Conservation (phyloP, 441 rosid species). For the Metrosideros polymorpha region DNA sequence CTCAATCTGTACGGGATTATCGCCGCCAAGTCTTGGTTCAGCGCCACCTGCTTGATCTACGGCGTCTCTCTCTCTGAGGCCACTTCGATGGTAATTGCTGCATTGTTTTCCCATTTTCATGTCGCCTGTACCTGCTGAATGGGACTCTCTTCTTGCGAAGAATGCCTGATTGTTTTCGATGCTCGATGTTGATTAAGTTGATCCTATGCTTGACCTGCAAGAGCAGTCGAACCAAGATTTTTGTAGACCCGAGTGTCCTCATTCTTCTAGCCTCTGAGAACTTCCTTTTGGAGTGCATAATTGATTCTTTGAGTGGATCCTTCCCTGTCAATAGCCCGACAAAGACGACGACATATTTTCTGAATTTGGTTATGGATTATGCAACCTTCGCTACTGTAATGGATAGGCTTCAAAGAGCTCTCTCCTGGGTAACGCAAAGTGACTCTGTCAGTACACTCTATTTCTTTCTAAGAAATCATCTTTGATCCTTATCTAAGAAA, state of each 20-base stretch:
- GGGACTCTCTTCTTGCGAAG: neutral
- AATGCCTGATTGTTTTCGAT: neutral
- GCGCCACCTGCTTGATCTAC: conserved; percentile 63
- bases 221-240: neutral
- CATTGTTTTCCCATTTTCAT: neutral
- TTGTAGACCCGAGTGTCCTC: neutral
- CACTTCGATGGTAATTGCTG: conserved; percentile 55
- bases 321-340: neutral
- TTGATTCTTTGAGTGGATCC: neutral
- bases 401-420: neutral
- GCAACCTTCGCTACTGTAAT: neutral
- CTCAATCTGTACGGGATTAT: conserved; percentile 45
- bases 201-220: neutral
- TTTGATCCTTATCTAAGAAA: too few species aligned
- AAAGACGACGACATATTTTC: neutral
- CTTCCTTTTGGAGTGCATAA: neutral
- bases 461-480: too few species aligned
- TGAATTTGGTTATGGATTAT: neutral
- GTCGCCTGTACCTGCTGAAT: neutral
- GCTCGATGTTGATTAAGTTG: neutral
- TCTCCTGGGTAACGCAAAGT: neutral
- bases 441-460: neutral
- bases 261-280: neutral
- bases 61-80: conserved; percentile 58
- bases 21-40: conserved; percentile 52